Evolutionary conservation across 2,329 filamentous ascomycete genomes (phyloP), one percentile per base, ranked within the genome.

Genomic region (Moelleriella libera): DNA sequence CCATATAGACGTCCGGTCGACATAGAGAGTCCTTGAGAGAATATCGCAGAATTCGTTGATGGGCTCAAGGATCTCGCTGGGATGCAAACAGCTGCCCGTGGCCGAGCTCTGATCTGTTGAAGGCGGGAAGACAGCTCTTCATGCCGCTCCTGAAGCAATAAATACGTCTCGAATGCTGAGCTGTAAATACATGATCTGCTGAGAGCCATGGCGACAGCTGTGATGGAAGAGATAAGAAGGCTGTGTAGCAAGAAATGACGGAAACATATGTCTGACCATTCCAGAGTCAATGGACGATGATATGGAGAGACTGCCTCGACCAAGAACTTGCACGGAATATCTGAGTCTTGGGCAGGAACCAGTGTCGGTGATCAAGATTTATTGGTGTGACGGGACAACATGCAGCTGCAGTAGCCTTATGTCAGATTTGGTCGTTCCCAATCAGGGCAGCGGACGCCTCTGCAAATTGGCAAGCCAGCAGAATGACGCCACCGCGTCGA

Each of bases 31-130:
- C 61, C 61, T 62, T 67, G 57, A 65, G 74, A 56, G 68, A 74
- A 65, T 66, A 78, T 45, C 68, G 72, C 57, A 61, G 62, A 51
- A 57, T 72, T 75, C 59, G 82, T 82, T 58, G 75, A 72, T 59
- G 79, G 65, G 62, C 79, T 70, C 59, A 80, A 71, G 2, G 68
- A 68, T 44, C 63, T 54, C 9, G 64, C 62, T 2, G 68, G 67
- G 11, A 61, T 58, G 47, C 54, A 62, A 50, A 64, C 57, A 6
- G 57, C 51, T 10, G 54, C 57, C 14, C 49, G 52, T 30, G 61
- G 65, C 44, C 64, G 68, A 14, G 65, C 68, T 41, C 68, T 70
- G 46, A 78, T 69, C 50, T 70, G 67, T 53, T 75, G 66, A 50
- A 78, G 70, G 51, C 72, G 70, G 53, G 64, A 65, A 51, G 65